Evolutionary conservation across 805 yeast genomes (phyloP), one percentile per base, ranked within the genome.

Genomic region (Kodamaea neixiangensis): DNA sequence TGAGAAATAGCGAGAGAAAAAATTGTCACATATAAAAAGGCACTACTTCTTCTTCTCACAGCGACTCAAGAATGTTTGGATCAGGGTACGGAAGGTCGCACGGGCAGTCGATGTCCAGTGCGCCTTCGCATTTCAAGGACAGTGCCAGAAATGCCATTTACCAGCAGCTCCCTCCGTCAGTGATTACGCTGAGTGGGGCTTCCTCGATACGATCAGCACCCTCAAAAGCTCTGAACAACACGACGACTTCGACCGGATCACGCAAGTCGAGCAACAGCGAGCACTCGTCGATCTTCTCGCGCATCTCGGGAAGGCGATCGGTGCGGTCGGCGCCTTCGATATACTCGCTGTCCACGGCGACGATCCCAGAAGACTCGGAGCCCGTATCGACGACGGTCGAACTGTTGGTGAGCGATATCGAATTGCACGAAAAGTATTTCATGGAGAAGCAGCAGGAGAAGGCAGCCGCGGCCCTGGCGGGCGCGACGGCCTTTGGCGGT

Each of bases 331-430:
- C 78, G 1, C 78, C 78, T 2, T 69, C 75, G 15, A 60, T 73
- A 14, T 73, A 72, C 55, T 69, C 75, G 22, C 63, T 67, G 43
- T 65, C 73, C 20, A 73, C 77, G 1, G 77, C 75, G 41, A 74
- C 78, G 14, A 74, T 74, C 35, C 78, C 78, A 1, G 78, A 74
- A 55, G 77, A 74, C 51, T 58, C 68, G 46, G 77, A 72, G 52
- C 77, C 75, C 5, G 60, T 72, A 1, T 61, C 73, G n/a, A 67
- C 68, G 18, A 72, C 77, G 0, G 71, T 74, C 10, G 78, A 74
- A 51, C 77, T 73, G 58, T 61, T 74, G 33, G 73, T 74, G 44
- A 73, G 73, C 54, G 78, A 73, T 57, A 67, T 73, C 7, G 69
- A 64, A 7, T 60, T 70, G 29, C 76, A 69, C 54, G 78, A 74